Base-by-base conservation (phyloP, 495 filamentous ascomycete species). In the Platismatia glauca region DNA sequence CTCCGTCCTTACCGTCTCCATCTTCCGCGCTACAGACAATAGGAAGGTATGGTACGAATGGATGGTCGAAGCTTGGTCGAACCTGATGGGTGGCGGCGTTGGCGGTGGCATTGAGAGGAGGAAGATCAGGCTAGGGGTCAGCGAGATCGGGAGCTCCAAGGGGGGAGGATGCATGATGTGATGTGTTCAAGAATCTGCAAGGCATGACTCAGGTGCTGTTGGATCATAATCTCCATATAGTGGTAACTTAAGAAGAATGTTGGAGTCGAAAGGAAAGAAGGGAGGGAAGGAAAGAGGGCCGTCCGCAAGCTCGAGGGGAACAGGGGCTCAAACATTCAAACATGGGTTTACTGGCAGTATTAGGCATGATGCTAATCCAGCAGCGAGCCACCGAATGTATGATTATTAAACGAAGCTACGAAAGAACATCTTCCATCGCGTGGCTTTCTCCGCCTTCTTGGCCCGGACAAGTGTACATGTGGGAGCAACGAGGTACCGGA, bases 21-120 rank as follows among this genome's bases (percentile, higher is more conserved):
- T 99, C 81, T 97, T 90, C 84, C 83, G 94, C 64, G 88, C 92
- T 73, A 97, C 94, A 9, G 92, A 97, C 71, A 89, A 95, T 68
- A 82, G 88, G 24, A 95, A 91, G 75, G 93, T 97, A 16, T 99
- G 94, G 95, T 99, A 99, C 72, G 93, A 99, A 73, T 99, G 94
- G 94, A 79, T 94, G 68, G 86, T 95, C 1, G 94, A 97, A 72
- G 78, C 85, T 12, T 70, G 58, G 60, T 55, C 41, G 58, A 71
- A 73, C 20, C 3, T 55, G n/a, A 41, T 41, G 16, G 61, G 52
- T 20, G 59, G 61, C 0, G 29, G 20, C 20, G 64, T 35, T 4
- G 7, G 55, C 2, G 9, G 61, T 16, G 39, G 55, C 1, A 35
- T 31, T 2, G 81, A 77, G 22, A 80, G 79, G 57, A 82, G 81